phyloP scores from a whole-genome alignment of 805 yeast species.

The Wickerhamomyces rabaulensis region DNA sequence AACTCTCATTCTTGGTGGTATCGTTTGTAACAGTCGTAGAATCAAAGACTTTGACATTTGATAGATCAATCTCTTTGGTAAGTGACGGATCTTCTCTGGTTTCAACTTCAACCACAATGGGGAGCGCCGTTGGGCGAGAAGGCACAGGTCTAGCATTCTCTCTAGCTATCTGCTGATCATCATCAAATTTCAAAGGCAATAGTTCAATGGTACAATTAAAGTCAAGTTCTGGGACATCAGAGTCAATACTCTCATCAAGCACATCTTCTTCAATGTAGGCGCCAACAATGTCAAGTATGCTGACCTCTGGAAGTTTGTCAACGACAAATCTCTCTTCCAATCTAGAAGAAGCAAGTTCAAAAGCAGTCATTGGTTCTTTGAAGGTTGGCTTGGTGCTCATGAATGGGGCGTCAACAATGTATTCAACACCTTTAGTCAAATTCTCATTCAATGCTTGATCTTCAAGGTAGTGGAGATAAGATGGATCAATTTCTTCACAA shows the following conservation, averaged over 20 bases:
- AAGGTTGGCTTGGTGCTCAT: conserved; percentile 16
- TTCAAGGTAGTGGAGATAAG: conserved; percentile 1
- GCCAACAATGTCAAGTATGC: background rate
- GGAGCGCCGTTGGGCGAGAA: background rate
- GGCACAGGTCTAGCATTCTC: background rate
- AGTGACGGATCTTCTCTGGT: background rate
- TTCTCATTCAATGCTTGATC: conserved; percentile 7
- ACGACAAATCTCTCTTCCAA: background rate
- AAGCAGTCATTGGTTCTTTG: conserved; percentile 9
- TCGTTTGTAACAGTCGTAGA: background rate
- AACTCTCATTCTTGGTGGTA: background rate
- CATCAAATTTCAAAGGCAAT: background rate
- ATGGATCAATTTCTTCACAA: background rate
- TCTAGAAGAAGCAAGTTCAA: conserved; percentile 4
- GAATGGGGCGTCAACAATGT: conserved; percentile 11
- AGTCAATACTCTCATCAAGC: background rate
- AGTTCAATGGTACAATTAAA: background rate
- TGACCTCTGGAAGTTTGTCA: background rate
- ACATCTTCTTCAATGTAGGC: background rate
- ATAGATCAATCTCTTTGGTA: background rate
- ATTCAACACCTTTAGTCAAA: conserved; percentile 15
- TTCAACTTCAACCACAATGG: background rate
- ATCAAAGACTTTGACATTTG: background rate
- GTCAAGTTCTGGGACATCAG: background rate
- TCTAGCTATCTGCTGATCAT: background rate